Evolutionary conservation across 805 yeast species (phyloP), one percentile per base, ranked within the genome.

Genomic region (Wickerhamomyces rabaulensis): DNA sequence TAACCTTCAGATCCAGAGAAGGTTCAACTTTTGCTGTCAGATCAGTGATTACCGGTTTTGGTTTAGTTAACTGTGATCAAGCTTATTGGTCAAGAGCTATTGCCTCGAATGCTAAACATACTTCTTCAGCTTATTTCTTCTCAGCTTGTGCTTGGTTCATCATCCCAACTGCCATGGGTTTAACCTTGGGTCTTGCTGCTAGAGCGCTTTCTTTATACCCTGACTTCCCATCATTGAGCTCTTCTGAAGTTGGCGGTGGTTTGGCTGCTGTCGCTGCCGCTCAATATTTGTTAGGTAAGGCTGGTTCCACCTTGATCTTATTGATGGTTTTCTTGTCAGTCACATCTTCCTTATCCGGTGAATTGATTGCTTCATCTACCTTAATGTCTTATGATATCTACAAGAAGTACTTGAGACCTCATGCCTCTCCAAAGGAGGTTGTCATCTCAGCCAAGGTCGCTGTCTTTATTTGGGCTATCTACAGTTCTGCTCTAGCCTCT

Each of bases 361-460:
- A 70, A 48, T 51, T 70, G 42, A 69, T 70, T 53, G 73, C 74
- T 7, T 57, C 70, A 5, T 66, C 73, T 0, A 65, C 75, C 3
- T 60, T 70, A 52, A 50, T 74, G 37, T 71, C 78, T 3, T 75
- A 70, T 52, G 80, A 75, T 56, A 65, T 73, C 46, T 75, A 67
- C 61, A 67, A 71, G 54, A 64, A 69, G 42, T 75, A 74, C 55
- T 54, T 72, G 47, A 69, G 68, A 40, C 69, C 69, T 41, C 49
- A 60, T 4, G 79, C 79, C 9, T 54, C 66, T n/a, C 72, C 74
- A 42, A 58, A 60, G 21, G 65, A 69, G 43, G 66, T 75, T 52
- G 67, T 74, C 33, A 55, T 60, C 22, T 71, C 68, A 3, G 70
- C 78, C 1, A 77, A 75, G 49, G 51, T 64, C 17, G 60, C 70